A percentile compares a stretch with the other conserved stretches of the same genome.
These are phyloP conservation scores for Fomes fomentarius DNA, from an alignment of 1,284 basidiomycete species.

Conservation along the genomic window DNA sequence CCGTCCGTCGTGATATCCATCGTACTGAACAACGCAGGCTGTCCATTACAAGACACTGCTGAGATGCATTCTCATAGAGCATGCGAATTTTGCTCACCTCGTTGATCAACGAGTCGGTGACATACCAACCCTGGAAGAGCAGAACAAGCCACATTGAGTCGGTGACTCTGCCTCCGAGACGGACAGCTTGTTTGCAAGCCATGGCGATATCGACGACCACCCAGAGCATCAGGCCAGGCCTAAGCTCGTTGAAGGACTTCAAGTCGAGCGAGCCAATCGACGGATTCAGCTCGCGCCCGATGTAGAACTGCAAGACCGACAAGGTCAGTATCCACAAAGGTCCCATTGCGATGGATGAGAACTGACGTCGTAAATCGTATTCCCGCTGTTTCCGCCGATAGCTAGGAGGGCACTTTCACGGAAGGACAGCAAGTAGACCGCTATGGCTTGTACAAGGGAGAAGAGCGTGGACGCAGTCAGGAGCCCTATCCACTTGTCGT, in stretches of 20 bases:
- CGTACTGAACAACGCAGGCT: conserved; percentile 85
- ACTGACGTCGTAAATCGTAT: conserved; percentile 88
- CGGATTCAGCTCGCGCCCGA: conserved; percentile 95
- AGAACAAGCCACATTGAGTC: conserved; percentile 94
- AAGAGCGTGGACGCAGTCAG: conserved; percentile 84
- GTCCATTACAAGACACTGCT: not conserved
- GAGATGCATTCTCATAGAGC: not conserved
- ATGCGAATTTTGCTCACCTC: not conserved
- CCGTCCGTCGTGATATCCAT: conserved; percentile 99
- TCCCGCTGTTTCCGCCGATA: conserved; percentile 90
- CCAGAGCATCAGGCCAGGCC: conserved; percentile 97
- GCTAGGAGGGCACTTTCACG: conserved; percentile 74
- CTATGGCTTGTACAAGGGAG: conserved; percentile 75
- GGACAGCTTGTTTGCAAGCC: conserved; percentile 88
- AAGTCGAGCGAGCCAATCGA: conserved; percentile 88
- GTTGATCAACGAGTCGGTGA: conserved; percentile 32
- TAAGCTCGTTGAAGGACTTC: conserved; percentile 96
- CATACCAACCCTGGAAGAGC: conserved; percentile 88
- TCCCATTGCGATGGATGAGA: conserved; percentile 11
- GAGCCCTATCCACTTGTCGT: conserved; percentile 92
- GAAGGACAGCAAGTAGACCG: conserved; percentile 80
- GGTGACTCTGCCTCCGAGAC: conserved; percentile 78
- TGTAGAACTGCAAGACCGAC: conserved; percentile 83
- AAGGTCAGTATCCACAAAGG: conserved; percentile 2
- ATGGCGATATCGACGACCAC: conserved; percentile 89